phyloP scores from a whole-genome alignment of 352 stramenopile species.

The Phytophthora syringae region DNA sequence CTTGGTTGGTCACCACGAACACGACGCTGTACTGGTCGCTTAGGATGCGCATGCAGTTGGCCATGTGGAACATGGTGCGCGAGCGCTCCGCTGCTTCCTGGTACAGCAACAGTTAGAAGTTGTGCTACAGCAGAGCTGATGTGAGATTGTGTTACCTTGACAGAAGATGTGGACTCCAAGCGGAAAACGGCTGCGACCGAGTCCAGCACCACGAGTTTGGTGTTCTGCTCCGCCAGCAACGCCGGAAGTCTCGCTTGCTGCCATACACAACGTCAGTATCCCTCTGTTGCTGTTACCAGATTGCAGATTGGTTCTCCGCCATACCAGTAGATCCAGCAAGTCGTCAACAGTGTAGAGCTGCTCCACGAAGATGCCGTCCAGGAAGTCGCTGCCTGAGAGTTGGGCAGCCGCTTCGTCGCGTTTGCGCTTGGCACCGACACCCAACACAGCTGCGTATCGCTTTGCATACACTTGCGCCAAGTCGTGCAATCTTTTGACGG shows the following conservation, averaged over 20 bases:
- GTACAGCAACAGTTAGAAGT: background rate
- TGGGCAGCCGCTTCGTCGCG: conserved; percentile 33
- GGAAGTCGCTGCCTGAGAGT: conserved; percentile 43
- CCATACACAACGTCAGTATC: conserved; percentile 7
- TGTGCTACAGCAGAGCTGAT: no score
- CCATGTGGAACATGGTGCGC: conserved; percentile 82
- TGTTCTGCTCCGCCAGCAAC: conserved; percentile 73
- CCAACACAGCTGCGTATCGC: conserved; percentile 42
- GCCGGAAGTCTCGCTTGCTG: conserved; percentile 74
- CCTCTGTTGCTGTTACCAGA: no score
- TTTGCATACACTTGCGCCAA: conserved; percentile 59
- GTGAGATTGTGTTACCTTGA: conserved; percentile 74
- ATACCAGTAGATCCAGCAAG: conserved; percentile 69
- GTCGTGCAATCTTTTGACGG: conserved; percentile 76
- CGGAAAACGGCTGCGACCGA: conserved; percentile 82
- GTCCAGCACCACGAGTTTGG: conserved; percentile 84
- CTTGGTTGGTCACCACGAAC: conserved; percentile 84
- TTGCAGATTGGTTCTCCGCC: no score
- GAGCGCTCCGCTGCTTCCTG: conserved; percentile 75
- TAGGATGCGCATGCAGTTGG: conserved; percentile 86
- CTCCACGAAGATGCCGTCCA: conserved; percentile 84
- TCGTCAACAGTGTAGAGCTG: conserved; percentile 76
- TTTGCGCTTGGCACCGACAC: conserved; percentile 50
- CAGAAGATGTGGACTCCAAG: conserved; percentile 64
- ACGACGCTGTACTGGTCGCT: conserved; percentile 79